A percentile compares a stretch with the other conserved stretches of the same genome.
phyloP scores from a whole-genome alignment of 805 yeast species.

The Wickerhamiella sergipiensis region DNA sequence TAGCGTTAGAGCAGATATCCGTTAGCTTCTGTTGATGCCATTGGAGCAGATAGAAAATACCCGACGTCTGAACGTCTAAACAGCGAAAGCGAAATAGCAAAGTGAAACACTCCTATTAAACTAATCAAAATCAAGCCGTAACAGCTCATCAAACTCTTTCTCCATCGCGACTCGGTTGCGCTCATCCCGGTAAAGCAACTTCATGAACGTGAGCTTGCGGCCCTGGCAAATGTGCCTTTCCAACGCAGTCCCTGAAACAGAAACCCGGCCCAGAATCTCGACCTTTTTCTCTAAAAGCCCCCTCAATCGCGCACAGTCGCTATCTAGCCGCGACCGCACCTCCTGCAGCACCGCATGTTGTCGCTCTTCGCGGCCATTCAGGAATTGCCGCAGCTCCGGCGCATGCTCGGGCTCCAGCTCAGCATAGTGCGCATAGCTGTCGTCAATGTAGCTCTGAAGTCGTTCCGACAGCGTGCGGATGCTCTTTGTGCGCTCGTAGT shows the following conservation, averaged over 20 bases:
- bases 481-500: not conserved
- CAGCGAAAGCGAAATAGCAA: too few species aligned
- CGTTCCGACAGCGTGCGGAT: not conserved
- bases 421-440: not conserved
- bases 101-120: too few species aligned
- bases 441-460: not conserved
- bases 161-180: not conserved
- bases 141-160: not conserved
- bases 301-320: not conserved
- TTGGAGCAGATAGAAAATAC: too few species aligned
- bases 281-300: not conserved
- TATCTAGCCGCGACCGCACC: not conserved
- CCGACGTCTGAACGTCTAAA: too few species aligned
- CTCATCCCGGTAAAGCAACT: not conserved
- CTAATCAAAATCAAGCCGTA: not conserved
- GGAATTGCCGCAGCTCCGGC: not conserved
- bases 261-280: not conserved
- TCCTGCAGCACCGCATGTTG: not conserved
- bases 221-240: not conserved
- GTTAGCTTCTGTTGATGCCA: too few species aligned
- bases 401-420: not conserved
- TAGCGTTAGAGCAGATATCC: too few species aligned
- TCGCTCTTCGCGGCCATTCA: not conserved
- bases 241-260: not conserved
- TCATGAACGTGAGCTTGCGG: not conserved